Evolutionary conservation across 2,329 filamentous ascomycete genomes (phyloP), one percentile per base, ranked within the genome.

Genomic region (Cladosporium cucumerinum): DNA sequence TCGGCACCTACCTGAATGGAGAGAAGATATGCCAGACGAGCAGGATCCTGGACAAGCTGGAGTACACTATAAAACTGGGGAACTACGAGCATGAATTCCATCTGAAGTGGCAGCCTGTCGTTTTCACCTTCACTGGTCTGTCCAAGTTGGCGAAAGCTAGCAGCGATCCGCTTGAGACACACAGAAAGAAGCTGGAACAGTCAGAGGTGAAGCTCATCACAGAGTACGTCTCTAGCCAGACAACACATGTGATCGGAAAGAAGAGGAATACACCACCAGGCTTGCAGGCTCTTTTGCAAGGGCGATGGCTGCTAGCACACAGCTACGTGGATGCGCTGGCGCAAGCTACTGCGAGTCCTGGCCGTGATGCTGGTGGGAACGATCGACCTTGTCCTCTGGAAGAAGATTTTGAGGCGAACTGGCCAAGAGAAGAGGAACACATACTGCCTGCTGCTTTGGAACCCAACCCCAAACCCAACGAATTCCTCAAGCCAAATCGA

Each of bases 261-360:
- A 97, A 96, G 78, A 86, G 95, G 57, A 99, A 98, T 75, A 94
- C 92, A 0, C 86, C 93, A 0, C 93, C 92, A 69, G 92, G 91
- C 0, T 82, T 99, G 2, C 92, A 96, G 73, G 94, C 92, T 1
- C 82, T 99, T 11, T 88, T 97, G 43, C 90, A 93, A 71, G 92
- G 86, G 16, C 89, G 85, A 76, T 86, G 88, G 70, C 88, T 98
- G 49, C 92, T 98, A 12, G 86, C 86, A 3, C 83, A 85, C 39
- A 81, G 85, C 0, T 98, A 90, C 70, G 81, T 97, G 16, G 87
- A 93, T 67, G 89, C 89, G 0, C 79, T 98, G 0, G 82, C 87
- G 0, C 80, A 84, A 49, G 88, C 85, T 6, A 84, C 88, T 1
- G 82, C 68, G n/a, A 69, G 71, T 28, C 67, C 68, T 16, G 63